A percentile compares a stretch with the other conserved stretches of the same genome.
Conservation (phyloP, 139 green algal species). For the Asterochloris sp. region DNA sequence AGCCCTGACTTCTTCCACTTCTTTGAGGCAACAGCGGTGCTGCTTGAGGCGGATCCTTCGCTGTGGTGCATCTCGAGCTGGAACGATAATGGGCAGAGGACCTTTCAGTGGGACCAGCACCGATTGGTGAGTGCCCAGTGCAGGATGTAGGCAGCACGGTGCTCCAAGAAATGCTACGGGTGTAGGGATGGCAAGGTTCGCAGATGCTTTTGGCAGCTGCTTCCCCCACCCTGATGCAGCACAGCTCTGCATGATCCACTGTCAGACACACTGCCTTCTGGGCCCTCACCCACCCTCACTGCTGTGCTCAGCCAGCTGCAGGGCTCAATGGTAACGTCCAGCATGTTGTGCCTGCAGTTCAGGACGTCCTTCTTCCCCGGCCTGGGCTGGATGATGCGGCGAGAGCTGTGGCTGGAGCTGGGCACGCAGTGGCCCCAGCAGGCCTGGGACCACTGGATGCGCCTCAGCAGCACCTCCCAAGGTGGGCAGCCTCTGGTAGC, state of each 20-base stretch:
- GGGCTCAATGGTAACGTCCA: no score
- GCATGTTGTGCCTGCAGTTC: conserved; percentile 18
- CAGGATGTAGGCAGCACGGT: neutral
- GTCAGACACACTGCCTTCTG: neutral
- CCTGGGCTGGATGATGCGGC: conserved; percentile 57
- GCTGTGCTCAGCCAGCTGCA: no score
- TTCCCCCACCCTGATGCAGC: neutral
- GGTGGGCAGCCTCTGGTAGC: conserved; percentile 5
- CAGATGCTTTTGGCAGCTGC: neutral
- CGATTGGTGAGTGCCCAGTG: conserved; percentile 13
- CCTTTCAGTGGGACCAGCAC: conserved; percentile 29
- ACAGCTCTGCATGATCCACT: neutral
- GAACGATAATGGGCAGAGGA: conserved; percentile 55
- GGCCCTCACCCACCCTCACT: no score
- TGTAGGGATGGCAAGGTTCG: neutral
- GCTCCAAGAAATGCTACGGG: neutral
- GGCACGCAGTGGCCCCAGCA: conserved; percentile 31
- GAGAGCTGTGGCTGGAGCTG: conserved; percentile 44
- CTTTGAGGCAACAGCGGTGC: conserved; percentile 30
- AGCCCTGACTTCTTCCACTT: conserved; percentile 43
- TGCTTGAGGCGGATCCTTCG: conserved; percentile 43
- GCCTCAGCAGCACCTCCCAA: conserved; percentile 32
- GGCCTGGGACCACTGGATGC: conserved; percentile 57
- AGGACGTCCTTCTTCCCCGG: conserved; percentile 57
- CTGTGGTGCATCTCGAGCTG: conserved; percentile 50